Evolutionary conservation across 495 filamentous ascomycete species (phyloP), one percentile per base, ranked within the genome.

Genomic region (Lichenothelia convexa): DNA sequence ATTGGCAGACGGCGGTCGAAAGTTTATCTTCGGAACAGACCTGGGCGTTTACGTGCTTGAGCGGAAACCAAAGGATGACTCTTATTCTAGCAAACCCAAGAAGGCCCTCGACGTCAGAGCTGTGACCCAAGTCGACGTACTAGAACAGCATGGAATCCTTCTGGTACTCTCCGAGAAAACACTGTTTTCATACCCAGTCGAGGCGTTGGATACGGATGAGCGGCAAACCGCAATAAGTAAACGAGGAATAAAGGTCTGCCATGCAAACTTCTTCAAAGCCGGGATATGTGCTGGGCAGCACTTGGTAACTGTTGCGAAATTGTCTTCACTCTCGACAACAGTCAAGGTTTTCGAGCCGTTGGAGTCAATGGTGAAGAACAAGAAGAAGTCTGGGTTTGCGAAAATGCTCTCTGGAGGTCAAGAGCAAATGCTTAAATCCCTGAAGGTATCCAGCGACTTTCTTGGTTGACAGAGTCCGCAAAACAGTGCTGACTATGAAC

Each of bases 261-360:
- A 93, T 59, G 87, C 85, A 54, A 93, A 87, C 59, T 95, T 94
- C 60, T 95, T 99, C 75, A 93, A 86, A 56, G 76, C 82, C 31
- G 91, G 91, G 18, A 86, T 94, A 45, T 94, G 89, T 51, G 68
- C 93, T 17, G 87, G 91, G 34, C 73, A 86, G 33, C 91, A 95
- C 53, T 64, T 95, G 24, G 87, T 99, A 15, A 93, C 85, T 55
- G 85, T 80, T 41, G 89, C 93, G 43, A 94, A 92, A 62, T 85
- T 78, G 30, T 80, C 75, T 5, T 78, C 83, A 5, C 64, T 94
- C 18, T 87, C 80, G 27, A 89, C 80, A 6, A 94, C 86, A 6
- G 89, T 99, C 63, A 94, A 94, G 55, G 91, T 95, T 6, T 93
- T 80, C 58, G 91, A 99, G 56, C 91, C 91, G 1, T 87, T 85